Percentiles rank a stretch among this genome's conserved stretches.
These are phyloP conservation scores for Digitaria exilis DNA, from an alignment of 202 grass and related monocot genomes.

Conservation along the genomic window DNA sequence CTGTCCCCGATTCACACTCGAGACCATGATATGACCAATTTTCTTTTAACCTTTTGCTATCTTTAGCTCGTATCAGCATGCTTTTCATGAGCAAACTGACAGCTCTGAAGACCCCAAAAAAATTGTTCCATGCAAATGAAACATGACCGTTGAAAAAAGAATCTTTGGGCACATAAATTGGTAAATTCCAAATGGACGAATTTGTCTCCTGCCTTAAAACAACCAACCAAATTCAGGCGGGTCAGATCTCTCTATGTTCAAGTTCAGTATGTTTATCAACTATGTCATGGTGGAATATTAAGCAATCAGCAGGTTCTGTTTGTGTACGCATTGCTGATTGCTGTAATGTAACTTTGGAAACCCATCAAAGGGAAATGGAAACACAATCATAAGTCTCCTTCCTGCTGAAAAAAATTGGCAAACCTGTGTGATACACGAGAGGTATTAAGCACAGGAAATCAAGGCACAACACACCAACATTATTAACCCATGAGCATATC, in stretches of 20 bases:
- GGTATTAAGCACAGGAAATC: neutral
- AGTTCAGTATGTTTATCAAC: neutral
- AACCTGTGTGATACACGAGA: neutral
- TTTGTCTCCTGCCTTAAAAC: neutral
- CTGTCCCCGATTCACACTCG: neutral
- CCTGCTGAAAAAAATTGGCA: neutral
- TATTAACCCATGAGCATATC: neutral
- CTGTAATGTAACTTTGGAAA: neutral
- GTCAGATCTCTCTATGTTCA: neutral
- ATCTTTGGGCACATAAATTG: slow-evolving; percentile 8
- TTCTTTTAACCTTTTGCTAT: neutral
- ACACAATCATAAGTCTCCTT: neutral
- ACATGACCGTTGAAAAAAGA: neutral
- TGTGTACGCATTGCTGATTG: neutral
- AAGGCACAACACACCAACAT: neutral
- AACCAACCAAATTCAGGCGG: neutral
- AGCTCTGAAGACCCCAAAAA: neutral
- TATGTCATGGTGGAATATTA: neutral
- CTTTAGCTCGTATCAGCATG: slow-evolving; percentile 2
- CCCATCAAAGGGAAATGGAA: neutral
- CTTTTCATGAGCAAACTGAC: slow-evolving; percentile 11
- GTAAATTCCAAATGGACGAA: neutral
- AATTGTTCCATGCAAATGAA: slow-evolving; percentile 5
- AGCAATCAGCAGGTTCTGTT: neutral
- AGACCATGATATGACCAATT: slow-evolving; percentile 13